Evolutionary conservation across 2,329 filamentous ascomycete species (phyloP).

Genomic region (Setomelanomma holmii): DNA sequence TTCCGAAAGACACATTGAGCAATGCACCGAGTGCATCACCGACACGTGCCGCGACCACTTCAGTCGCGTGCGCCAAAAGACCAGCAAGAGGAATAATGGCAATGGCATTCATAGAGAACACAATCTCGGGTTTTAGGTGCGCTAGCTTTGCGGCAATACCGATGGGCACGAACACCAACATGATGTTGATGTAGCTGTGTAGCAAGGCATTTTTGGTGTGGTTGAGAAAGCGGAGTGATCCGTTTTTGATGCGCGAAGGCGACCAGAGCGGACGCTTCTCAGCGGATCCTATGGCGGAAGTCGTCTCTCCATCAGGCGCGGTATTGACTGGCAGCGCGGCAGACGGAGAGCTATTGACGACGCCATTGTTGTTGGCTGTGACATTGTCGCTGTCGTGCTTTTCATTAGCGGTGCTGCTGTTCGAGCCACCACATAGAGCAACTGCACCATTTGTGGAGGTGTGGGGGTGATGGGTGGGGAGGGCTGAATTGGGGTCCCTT

Average conservation of each 20-base stretch:
- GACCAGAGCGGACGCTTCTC: constrained; percentile 53
- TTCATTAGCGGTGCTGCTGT: constrained; percentile 27
- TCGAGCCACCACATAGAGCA: constrained; percentile 20
- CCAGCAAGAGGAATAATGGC: constrained; percentile 60
- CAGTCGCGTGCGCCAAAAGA: constrained; percentile 57
- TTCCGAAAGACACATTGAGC: constrained; percentile 61
- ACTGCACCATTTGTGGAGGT: constrained; percentile 19
- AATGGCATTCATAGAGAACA: constrained; percentile 61
- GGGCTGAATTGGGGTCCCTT: constrained; percentile 37
- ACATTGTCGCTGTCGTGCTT: constrained; percentile 22
- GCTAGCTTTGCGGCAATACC: constrained; percentile 70
- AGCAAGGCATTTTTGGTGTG: constrained; percentile 66
- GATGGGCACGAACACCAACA: constrained; percentile 79
- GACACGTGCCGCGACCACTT: constrained; percentile 56
- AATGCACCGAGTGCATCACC: constrained; percentile 59
- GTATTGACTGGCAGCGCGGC: constrained; percentile 54
- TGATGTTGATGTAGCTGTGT: constrained; percentile 78
- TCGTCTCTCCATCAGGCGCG: constrained; percentile 58
- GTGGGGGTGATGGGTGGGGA: constrained; percentile 36
- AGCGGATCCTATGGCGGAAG: constrained; percentile 60
- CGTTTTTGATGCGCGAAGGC: constrained; percentile 58
- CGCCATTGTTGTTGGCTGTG: constrained; percentile 29
- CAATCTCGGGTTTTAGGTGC: constrained; percentile 49
- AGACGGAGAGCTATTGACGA: constrained; percentile 32
- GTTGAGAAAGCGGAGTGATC: constrained; percentile 60